These are phyloP conservation scores for Amauroascus verrucosus DNA, from an alignment of 2,329 filamentous ascomycete genomes.

Conservation along the genomic window DNA sequence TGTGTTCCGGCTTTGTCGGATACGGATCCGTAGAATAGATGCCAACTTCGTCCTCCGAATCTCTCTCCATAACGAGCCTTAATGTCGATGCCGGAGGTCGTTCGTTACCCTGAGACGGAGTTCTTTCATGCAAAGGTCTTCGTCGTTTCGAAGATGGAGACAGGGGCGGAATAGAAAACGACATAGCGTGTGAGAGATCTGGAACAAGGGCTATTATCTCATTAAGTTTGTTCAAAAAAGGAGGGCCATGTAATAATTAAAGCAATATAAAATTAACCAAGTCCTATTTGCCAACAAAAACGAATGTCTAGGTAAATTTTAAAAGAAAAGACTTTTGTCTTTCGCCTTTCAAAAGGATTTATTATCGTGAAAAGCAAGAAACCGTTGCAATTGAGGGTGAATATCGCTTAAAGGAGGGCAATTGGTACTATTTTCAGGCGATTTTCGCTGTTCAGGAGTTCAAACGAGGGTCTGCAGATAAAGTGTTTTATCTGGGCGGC, in stretches of 20 bases:
- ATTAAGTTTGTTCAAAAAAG: constrained; percentile 21
- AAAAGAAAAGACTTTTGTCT: not conserved
- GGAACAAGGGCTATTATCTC: constrained; percentile 20
- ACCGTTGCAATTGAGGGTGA: not conserved
- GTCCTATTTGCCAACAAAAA: constrained; percentile 9
- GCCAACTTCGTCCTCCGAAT: constrained; percentile 25
- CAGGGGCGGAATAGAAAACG: constrained; percentile 21
- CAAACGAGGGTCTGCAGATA: constrained; percentile 13
- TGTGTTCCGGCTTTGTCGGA: constrained; percentile 40
- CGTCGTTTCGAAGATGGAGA: constrained; percentile 26
- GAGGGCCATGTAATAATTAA: constrained; percentile 11
- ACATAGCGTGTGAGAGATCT: constrained; percentile 24
- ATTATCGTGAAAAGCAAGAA: not conserved
- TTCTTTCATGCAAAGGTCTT: constrained; percentile 39
- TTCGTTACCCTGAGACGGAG: constrained; percentile 38
- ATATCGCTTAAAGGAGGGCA: not conserved
- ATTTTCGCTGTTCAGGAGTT: constrained; percentile 4
- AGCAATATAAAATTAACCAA: constrained; percentile 10
- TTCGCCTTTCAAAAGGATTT: not conserved
- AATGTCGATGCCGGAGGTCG: constrained; percentile 29
- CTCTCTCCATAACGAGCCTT: constrained; percentile 29
- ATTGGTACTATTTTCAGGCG: constrained; percentile 2
- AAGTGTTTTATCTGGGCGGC: constrained; percentile 12
- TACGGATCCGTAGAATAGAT: constrained; percentile 37
- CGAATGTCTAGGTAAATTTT: constrained; percentile 8